Base-by-base conservation (phyloP, 2,329 filamentous ascomycete species). In the Arthrobotrys entomopaga region DNA sequence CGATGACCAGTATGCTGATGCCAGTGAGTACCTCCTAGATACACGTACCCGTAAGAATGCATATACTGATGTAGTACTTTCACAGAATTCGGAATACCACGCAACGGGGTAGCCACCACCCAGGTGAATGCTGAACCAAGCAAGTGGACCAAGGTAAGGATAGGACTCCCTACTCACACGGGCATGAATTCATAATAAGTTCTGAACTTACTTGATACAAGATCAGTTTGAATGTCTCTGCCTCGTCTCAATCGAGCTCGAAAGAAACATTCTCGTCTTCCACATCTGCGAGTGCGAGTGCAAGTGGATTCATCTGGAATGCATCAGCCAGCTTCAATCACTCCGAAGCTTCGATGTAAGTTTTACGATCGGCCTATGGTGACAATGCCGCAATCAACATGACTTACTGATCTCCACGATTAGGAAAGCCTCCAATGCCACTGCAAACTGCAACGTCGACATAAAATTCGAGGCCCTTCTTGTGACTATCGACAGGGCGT, bases 401-500 rank as follows among this genome's bases (percentile, higher is more conserved):
- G 19, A 46, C 54, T 58, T 58, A 58, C 54, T 58, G 19, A 58
- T 58, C 38, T 58, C 54, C 16, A 58, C 54, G 54, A 58, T 58
- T 58, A 58, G 49, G 50, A 56, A 65, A 34, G 61, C 61, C n/a
- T 53, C 52, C 46, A 34, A 53, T 34, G 46, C 61, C 50, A 29
- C 52, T 52, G 19, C 61, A 40, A 65, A 65, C 16, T 56, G 46
- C 61, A 26, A 20, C 48, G 61, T 65, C 24, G 48, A 53, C 40
- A 57, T 65, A 29, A 54, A 48, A 34, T 53, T 65, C 46, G 50
- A 56, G 26, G 48, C 46, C 43, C 48, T 65, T 40, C 48, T 65
- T 40, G 61, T 65, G 50, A 54, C 48, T 52, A 65, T 65, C 61
- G 61, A 65, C 46, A 53, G 61, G 29, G 46, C 61, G 29, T 65